These are phyloP conservation scores for Xerocomus amazonicus DNA, from an alignment of 1,284 basidiomycete species.

Conservation along the genomic window DNA sequence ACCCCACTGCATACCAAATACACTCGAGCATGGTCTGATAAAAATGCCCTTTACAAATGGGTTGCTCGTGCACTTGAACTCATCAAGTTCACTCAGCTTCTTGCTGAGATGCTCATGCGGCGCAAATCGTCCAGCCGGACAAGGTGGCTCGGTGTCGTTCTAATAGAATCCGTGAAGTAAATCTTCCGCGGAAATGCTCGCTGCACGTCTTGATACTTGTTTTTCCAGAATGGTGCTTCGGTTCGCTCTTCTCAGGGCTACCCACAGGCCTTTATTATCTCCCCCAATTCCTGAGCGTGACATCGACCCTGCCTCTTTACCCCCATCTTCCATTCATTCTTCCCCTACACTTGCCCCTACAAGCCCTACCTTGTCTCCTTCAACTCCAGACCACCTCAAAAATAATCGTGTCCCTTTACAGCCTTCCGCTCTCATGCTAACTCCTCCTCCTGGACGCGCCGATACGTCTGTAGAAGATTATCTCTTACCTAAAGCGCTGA, in stretches of 20 bases:
- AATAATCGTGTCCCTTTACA: constrained; percentile 71
- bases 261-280: constrained; percentile 68
- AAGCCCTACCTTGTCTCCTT: constrained; percentile 49
- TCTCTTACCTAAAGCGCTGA: constrained; percentile 73
- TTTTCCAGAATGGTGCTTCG: constrained; percentile 65
- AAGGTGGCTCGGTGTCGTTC: constrained; percentile 69
- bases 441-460: constrained; percentile 45
- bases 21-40: constrained; percentile 78
- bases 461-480: constrained; percentile 68
- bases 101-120: constrained; percentile 83
- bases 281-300: constrained; percentile 83
- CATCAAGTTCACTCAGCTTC: constrained; percentile 73
- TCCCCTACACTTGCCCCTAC: constrained; percentile 58
- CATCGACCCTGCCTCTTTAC: constrained; percentile 69
- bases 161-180: constrained; percentile 80
- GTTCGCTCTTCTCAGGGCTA: constrained; percentile 65
- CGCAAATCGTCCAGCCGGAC: constrained; percentile 59
- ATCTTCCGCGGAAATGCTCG: constrained; percentile 23
- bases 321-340: constrained; percentile 50
- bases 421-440: constrained; percentile 51
- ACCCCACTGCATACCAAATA: constrained; percentile 71
- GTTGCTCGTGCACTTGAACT: constrained; percentile 69
- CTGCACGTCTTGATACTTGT: constrained; percentile 6
- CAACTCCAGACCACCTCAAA: constrained; percentile 69
- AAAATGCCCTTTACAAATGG: constrained; percentile 68